Percentiles rank a stretch among this genome's conserved stretches.
Conservation (phyloP, 1,284 basidiomycete species). For the Melampsora abietis-canadensis region DNA sequence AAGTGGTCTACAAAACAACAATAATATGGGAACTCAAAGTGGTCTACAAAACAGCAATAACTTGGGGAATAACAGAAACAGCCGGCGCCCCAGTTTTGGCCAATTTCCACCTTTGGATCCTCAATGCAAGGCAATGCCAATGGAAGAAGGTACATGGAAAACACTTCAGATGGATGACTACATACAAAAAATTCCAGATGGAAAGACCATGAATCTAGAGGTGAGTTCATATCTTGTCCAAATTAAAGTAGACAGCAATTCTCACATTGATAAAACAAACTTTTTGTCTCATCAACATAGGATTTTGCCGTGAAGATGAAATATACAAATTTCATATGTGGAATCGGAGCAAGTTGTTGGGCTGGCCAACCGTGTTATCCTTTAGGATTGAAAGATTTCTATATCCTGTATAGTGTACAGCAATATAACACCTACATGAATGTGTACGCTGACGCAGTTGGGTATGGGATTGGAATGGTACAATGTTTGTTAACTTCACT, state of each 20-base stretch:
- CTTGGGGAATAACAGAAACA: too few relatives aligned
- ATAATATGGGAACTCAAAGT: too few relatives aligned
- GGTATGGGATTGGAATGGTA: constrained; percentile 34
- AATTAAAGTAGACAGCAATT: not conserved
- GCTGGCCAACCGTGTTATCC: constrained; percentile 34
- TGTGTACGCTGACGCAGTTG: constrained; percentile 22
- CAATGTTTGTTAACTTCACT: constrained; percentile 23
- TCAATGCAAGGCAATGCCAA: constrained; percentile 18
- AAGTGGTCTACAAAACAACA: too few relatives aligned
- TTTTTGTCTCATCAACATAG: not conserved
- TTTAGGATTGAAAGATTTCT: constrained; percentile 13
- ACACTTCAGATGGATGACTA: constrained; percentile 29
- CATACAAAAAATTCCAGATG: constrained; percentile 15
- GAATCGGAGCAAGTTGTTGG: constrained; percentile 24
- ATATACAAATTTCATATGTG: constrained; percentile 29
- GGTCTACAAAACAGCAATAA: too few relatives aligned
- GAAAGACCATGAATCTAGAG: constrained; percentile 19
- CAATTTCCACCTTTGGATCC: constrained; percentile 23
- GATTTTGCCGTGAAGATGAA: constrained; percentile 20
- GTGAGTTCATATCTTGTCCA: not conserved
- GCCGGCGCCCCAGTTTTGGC: not conserved
- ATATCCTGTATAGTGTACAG: constrained; percentile 29
- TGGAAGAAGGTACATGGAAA: constrained; percentile 19
- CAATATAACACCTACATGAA: constrained; percentile 36
- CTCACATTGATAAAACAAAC: not conserved